Percentiles rank a stretch among this genome's conserved stretches.
Conservation (phyloP, 768 basidiomycete genomes). For the Tricholoma terreum region DNA sequence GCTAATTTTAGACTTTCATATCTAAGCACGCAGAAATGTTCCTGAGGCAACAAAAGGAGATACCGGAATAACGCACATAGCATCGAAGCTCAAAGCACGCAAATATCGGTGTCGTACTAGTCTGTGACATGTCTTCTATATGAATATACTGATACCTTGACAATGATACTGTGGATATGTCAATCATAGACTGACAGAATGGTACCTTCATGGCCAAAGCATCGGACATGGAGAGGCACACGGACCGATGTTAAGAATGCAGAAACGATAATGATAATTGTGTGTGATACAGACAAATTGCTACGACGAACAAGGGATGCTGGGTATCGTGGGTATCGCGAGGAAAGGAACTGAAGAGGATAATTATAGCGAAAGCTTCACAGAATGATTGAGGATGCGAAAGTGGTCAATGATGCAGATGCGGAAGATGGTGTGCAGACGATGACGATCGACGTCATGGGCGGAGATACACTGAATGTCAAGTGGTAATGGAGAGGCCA, state of each 20-base stretch:
- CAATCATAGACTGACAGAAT: not conserved
- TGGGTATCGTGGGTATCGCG: conserved; percentile 13
- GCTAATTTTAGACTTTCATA: too few relatives aligned
- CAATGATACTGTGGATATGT: not conserved
- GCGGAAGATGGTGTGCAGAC: not conserved
- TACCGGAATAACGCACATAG: not conserved
- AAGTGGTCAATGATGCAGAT: conserved; percentile 1
- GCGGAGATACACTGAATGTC: not conserved
- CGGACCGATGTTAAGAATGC: not conserved
- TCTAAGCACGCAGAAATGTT: not conserved
- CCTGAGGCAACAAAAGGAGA: not conserved
- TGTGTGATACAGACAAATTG: conserved; percentile 1
- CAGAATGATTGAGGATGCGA: not conserved
- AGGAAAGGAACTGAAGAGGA: conserved; percentile 9
- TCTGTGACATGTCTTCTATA: not conserved
- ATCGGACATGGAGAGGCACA: not conserved
- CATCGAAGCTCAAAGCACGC: not conserved
- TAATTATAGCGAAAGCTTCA: conserved; percentile 9
- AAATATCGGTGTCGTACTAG: not conserved
- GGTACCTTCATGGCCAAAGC: not conserved
- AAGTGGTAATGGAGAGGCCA: conserved; percentile 1
- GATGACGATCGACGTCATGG: conserved; percentile 18
- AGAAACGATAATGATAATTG: conserved; percentile 8
- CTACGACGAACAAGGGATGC: conserved; percentile 15
- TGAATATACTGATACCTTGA: not conserved